Conservation (phyloP, 1,284 basidiomycete genomes). For the Tilletiaria anomala region DNA sequence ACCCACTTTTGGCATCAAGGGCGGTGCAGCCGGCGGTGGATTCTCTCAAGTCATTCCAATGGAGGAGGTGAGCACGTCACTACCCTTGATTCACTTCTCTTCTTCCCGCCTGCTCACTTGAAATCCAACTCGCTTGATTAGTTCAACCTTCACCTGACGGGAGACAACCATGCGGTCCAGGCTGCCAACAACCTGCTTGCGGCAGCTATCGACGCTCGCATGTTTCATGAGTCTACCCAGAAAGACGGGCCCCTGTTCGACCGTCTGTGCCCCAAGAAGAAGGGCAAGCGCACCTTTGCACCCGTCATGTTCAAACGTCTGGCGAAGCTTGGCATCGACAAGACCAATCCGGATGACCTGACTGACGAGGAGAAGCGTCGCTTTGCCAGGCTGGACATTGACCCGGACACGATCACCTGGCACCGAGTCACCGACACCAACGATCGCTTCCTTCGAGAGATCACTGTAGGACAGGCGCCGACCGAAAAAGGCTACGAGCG, state of each 20-base stretch:
- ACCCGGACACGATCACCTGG: conserved; percentile 82
- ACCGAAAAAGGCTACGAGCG: conserved; percentile 84
- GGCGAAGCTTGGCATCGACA: conserved; percentile 86
- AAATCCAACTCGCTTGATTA: background rate
- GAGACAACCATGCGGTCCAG: conserved; percentile 94
- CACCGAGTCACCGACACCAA: conserved; percentile 94
- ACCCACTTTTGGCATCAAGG: conserved; percentile 98
- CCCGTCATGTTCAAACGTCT: conserved; percentile 92
- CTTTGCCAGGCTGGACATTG: conserved; percentile 85
- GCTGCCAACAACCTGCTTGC: conserved; percentile 95
- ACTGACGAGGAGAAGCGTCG: conserved; percentile 76
- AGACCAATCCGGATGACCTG: conserved; percentile 79
- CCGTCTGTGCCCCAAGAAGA: conserved; percentile 75
- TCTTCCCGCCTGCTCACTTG: background rate
- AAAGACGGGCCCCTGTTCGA: conserved; percentile 86
- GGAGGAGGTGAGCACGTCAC: conserved; percentile 57
- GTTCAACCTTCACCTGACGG: conserved; percentile 92
- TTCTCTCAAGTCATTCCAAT: conserved; percentile 99
- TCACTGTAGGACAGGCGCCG: conserved; percentile 75
- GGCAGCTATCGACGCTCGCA: conserved; percentile 88
- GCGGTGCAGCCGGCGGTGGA: conserved; percentile 92
- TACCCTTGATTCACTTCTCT: background rate
- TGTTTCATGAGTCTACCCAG: conserved; percentile 95
- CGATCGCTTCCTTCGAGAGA: conserved; percentile 87
- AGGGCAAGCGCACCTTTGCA: conserved; percentile 85